Base-by-base conservation (phyloP, 225 moss, liverwort and hornwort species). In the Climacium dendroides region DNA sequence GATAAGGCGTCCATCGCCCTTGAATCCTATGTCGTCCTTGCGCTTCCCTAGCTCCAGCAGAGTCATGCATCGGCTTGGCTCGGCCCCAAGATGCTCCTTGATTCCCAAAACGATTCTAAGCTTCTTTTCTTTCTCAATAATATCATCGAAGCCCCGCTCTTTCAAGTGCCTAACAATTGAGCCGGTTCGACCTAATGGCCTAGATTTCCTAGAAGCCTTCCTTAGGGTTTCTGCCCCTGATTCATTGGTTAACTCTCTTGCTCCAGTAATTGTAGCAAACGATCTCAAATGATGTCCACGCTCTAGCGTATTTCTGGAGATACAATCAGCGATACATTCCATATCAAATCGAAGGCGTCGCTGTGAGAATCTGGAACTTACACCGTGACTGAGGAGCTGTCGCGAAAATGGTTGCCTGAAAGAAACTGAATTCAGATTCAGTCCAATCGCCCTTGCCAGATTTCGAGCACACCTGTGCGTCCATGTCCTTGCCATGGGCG, bases 51-150 rank as follows among this genome's bases (percentile, higher is more conserved):
- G 82, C 28, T 96, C 93, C 88, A 93, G 86, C 22, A 98, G 45
- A 29, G 92, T 94, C 93, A 96, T 94, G 71, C 89, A 89, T 74
- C 94, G 92, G 34, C 83, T 90, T 25, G 92, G 96, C 89, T 93
- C 95, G 39, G 91, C 94, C 73, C 87, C 89, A 5, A 98, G 83
- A 73, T 96, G 85, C 35, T 93, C 96, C 93, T 93, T 96, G 79
- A 96, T 94, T 26, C 84, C 88, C 64, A 86, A 81, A 34, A 96
- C 88, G 59, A 98, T 87, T 64, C 75, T 89, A 34, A 96, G 86
- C 84, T 90, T 94, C 91, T 99, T 99, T 25, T 96, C 99, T 74
- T 83, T 93, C 89, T 96, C 95, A 14, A 96, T 89, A 26, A 99
- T 93, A 39, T 94, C 94, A 78, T 99, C 99, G 54, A 95, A 97